Conservation (phyloP, 768 basidiomycete genomes). For the Melanogaster broomeanus region DNA sequence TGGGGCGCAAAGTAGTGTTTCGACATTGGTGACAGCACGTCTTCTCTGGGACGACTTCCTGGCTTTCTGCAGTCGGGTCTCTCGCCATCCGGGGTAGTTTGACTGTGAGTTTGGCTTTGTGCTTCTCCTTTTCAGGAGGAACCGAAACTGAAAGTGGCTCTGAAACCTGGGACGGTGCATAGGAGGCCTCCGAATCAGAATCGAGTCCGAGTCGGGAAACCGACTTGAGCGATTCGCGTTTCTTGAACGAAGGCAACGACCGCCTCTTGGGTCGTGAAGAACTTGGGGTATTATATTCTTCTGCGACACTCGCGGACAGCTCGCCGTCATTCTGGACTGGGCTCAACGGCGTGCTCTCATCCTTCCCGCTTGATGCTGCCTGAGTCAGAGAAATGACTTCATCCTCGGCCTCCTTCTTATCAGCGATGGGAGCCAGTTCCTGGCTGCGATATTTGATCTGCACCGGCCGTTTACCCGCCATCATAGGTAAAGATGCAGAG, state of each 20-base stretch:
- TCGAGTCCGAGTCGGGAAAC: neutral
- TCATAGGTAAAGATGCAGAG: constrained; percentile 17
- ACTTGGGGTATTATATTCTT: neutral
- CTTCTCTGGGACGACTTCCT: neutral
- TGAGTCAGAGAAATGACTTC: neutral
- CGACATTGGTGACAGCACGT: constrained; percentile 42
- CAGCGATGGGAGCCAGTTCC: neutral
- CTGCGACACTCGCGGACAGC: neutral
- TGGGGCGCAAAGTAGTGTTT: constrained; percentile 23
- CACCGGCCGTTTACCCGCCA: constrained; percentile 24
- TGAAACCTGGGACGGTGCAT: neutral
- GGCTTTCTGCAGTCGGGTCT: neutral
- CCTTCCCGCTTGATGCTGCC: neutral
- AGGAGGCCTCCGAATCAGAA: constrained; percentile 12
- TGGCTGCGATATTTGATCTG: constrained; percentile 33
- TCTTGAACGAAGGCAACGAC: constrained; percentile 17
- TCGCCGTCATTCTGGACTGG: neutral
- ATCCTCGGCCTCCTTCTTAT: neutral
- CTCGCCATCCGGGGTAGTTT: neutral
- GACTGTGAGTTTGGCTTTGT: constrained; percentile 4
- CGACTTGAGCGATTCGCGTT: constrained; percentile 2
- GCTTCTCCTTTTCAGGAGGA: constrained; percentile 1
- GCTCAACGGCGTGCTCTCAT: neutral
- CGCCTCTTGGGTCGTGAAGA: constrained; percentile 1
- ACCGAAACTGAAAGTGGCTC: constrained; percentile 5